Conservation (phyloP, 2,329 filamentous ascomycete species). For the Epichloe typhina region DNA sequence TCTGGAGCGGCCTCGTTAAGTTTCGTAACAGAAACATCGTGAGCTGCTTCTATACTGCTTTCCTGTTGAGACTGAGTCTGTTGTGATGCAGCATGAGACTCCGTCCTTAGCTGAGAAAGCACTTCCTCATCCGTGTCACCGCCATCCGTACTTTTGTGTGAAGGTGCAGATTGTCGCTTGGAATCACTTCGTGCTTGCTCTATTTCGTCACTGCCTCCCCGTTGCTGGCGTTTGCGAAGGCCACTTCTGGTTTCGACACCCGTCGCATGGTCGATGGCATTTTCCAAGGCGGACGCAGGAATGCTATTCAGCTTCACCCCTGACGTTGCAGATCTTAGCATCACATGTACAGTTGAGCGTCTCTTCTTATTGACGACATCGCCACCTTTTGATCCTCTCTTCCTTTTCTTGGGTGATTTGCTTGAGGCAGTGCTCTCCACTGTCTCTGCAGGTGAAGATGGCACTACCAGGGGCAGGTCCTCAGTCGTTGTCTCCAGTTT, state of each 20-base stretch:
- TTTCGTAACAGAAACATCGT: not conserved
- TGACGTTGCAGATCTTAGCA: not conserved
- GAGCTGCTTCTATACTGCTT: not conserved
- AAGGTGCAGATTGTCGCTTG: constrained; percentile 4
- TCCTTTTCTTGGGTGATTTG: constrained; percentile 11
- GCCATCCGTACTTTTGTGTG: constrained; percentile 10
- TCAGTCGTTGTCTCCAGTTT: constrained; percentile 5
- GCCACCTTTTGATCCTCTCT: constrained; percentile 14
- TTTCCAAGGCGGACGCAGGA: not conserved
- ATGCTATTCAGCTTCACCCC: not conserved
- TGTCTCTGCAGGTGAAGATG: constrained; percentile 12
- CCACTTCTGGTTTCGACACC: constrained; percentile 11
- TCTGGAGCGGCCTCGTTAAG: not conserved
- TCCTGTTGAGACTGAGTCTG: constrained; percentile 16
- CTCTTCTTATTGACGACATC: constrained; percentile 18
- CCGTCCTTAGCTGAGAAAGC: constrained; percentile 26
- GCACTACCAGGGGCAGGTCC: constrained; percentile 9
- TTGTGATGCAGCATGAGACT: constrained; percentile 26
- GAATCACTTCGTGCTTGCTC: not conserved
- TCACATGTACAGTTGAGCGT: constrained; percentile 11
- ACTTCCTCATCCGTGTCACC: constrained; percentile 28
- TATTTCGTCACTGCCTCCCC: not conserved
- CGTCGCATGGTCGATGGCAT: not conserved
- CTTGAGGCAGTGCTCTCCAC: not conserved
- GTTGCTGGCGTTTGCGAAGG: constrained; percentile 8